A percentile compares a stretch with the other conserved stretches of the same genome.
Evolutionary conservation across 2,329 filamentous ascomycete genomes (phyloP).

Genomic region (Ceratocystis albifundus): DNA sequence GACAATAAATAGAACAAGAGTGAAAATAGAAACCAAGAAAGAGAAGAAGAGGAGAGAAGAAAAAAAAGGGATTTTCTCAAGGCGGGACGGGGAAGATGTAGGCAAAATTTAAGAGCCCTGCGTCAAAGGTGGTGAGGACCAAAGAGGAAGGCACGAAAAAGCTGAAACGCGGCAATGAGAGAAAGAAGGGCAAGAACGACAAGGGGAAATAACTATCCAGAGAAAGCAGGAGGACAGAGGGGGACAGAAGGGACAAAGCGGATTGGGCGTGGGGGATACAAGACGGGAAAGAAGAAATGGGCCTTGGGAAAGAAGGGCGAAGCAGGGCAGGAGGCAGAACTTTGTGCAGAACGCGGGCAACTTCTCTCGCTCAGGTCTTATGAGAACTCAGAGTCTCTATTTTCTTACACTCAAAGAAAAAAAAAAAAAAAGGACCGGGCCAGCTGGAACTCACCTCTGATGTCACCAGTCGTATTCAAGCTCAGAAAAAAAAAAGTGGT

Average conservation of each 20-base stretch:
- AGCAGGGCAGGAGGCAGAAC: constrained; percentile 2
- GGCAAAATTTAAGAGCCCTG: constrained; percentile 3
- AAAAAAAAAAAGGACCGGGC: not conserved
- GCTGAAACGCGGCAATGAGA: constrained; percentile 13
- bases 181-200: not conserved
- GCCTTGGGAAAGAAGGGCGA: constrained; percentile 3
- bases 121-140: constrained; percentile 7
- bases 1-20: constrained; percentile 10
- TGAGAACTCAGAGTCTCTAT: no score
- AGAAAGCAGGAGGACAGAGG: constrained; percentile 3
- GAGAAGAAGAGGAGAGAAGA: constrained; percentile 3
- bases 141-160: constrained; percentile 12
- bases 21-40: constrained; percentile 6
- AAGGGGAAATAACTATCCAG: not conserved
- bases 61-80: not conserved
- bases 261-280: not conserved
- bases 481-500: not conserved
- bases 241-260: constrained; percentile 15
- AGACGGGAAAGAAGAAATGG: constrained; percentile 12
- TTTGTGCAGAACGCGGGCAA: not conserved
- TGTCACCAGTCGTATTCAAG: not conserved
- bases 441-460: not conserved
- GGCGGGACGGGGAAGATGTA: not conserved
- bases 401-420: not conserved
- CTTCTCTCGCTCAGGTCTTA: not conserved